phyloP scores from a whole-genome alignment of 2,329 filamentous ascomycete species.

The Fusarium oligoseptatum region DNA sequence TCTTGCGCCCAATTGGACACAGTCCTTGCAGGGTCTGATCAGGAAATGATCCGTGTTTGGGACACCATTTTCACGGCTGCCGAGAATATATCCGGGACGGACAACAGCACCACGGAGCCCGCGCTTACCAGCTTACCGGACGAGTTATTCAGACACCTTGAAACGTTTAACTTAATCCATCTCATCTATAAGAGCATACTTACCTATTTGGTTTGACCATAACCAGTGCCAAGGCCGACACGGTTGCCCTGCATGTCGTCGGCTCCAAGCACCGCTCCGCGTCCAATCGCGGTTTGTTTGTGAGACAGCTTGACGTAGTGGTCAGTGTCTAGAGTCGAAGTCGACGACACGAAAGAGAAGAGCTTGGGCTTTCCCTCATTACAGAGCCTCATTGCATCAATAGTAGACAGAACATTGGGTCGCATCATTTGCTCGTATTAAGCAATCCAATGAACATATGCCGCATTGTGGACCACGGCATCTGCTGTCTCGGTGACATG shows the following conservation, averaged over 20 bases:
- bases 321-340: conserved; percentile 82
- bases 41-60: conserved; percentile 92
- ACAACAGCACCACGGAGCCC: conserved; percentile 86
- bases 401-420: conserved; percentile 83
- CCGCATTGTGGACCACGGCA: conserved; percentile 85
- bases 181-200: conserved; percentile 47
- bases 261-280: conserved; percentile 76
- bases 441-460: conserved; percentile 84
- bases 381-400: conserved; percentile 83
- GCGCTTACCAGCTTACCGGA: conserved; percentile 81
- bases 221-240: conserved; percentile 84
- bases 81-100: conserved; percentile 87
- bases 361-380: conserved; percentile 82
- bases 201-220: conserved; percentile 92
- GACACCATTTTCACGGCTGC: conserved; percentile 76
- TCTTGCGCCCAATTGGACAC: conserved; percentile 79
- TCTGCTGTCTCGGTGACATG: conserved; percentile 76
- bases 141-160: conserved; percentile 67
- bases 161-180: background rate
- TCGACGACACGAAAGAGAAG: conserved; percentile 82
- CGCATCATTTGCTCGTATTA: conserved; percentile 79
- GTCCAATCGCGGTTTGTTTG: conserved; percentile 62
- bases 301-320: conserved; percentile 83
- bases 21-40: conserved; percentile 87
- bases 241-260: conserved; percentile 84